Percentiles rank a stretch among this genome's conserved stretches.
phyloP scores from a whole-genome alignment of 2,329 filamentous ascomycete genomes.

The Calonectria hawksworthii region DNA sequence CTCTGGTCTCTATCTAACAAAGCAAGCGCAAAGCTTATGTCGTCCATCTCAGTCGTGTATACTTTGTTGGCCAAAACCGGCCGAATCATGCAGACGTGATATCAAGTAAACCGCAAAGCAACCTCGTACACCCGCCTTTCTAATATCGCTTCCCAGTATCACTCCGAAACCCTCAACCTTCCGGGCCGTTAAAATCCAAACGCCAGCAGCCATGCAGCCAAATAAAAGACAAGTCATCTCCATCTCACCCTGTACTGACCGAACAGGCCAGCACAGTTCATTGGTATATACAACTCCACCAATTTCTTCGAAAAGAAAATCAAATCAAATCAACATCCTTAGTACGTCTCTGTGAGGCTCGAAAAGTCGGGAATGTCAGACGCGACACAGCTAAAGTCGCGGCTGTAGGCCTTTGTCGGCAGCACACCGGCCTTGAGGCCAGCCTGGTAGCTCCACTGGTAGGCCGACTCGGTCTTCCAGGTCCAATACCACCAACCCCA shows the following conservation, averaged over 20 bases:
- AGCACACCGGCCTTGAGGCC: constrained; percentile 84
- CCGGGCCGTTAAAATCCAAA: neutral
- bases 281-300: neutral
- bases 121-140: neutral
- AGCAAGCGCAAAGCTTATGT: neutral
- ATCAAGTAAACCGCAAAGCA: neutral
- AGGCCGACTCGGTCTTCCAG: constrained; percentile 88
- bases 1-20: constrained; percentile 7
- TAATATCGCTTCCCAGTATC: neutral
- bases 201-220: neutral
- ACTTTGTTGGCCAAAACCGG: neutral
- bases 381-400: constrained; percentile 77
- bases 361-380: constrained; percentile 67
- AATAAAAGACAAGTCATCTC: neutral
- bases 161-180: neutral
- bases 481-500: constrained; percentile 99
- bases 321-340: constrained; percentile 13
- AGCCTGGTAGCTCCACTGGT: constrained; percentile 93
- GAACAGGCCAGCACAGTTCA: neutral
- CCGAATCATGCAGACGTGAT: neutral
- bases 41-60: constrained; percentile 3
- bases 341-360: constrained; percentile 66
- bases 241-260: neutral
- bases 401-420: constrained; percentile 79
- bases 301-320: neutral